Percentiles rank a stretch among this genome's conserved stretches.
phyloP scores from a whole-genome alignment of 192 early-diverging fungal species.

The Backusella sp. region DNA sequence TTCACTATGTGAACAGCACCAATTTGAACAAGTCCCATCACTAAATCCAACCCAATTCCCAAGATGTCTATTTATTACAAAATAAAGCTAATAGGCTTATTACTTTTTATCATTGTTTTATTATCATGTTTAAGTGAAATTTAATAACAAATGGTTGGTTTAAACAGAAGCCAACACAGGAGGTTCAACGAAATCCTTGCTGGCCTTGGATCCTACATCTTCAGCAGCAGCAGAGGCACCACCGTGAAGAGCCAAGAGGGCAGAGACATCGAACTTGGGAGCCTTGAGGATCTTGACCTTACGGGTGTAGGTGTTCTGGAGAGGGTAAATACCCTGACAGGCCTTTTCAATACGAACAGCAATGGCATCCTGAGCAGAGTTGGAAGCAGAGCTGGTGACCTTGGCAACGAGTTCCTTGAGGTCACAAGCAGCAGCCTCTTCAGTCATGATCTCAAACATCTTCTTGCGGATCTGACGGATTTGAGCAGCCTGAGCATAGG shows the following conservation, averaged over 20 bases:
- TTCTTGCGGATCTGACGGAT: conserved; percentile 99
- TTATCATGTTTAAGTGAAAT: conserved; percentile 6
- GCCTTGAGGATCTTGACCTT: conserved; percentile 99
- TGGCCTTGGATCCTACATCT: conserved; percentile 77
- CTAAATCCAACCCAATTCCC: background rate
- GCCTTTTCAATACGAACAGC: conserved; percentile 98
- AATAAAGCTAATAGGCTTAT: background rate
- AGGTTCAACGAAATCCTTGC: conserved; percentile 86
- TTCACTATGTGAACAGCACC: too few relatives aligned
- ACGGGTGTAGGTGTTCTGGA: conserved; percentile 94
- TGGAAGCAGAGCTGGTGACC: conserved; percentile 73
- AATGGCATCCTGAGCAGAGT: conserved; percentile 74
- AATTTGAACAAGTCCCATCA: too few relatives aligned
- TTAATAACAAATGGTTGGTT: conserved; percentile 8
- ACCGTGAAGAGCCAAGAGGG: conserved; percentile 96
- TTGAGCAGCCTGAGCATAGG: conserved; percentile 96
- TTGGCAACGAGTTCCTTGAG: conserved; percentile 95
- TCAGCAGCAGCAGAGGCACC: conserved; percentile 75
- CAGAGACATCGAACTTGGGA: conserved; percentile 93
- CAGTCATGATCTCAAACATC: conserved; percentile 99
- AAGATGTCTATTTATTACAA: background rate
- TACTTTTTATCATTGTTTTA: conserved; percentile 6
- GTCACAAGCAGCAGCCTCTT: conserved; percentile 81
- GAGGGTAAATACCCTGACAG: conserved; percentile 96
- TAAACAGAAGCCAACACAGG: conserved; percentile 43